Evolutionary conservation across 768 basidiomycete genomes (phyloP).

Genomic region (Boletus insuetus): DNA sequence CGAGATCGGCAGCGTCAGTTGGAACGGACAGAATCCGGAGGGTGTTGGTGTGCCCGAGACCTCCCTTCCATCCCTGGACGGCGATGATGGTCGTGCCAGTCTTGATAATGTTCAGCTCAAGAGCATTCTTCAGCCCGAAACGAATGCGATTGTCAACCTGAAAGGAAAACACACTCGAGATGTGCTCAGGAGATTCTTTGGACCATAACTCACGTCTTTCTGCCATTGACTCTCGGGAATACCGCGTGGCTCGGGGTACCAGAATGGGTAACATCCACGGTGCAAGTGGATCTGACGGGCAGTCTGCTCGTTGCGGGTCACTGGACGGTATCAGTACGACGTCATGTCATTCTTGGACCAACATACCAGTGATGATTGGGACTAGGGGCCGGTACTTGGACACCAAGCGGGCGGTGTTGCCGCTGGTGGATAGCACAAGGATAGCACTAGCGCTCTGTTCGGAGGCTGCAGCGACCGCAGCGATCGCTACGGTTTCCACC

Average conservation of each 20-base stretch:
- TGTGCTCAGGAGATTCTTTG: background rate
- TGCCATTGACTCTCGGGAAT: conserved; percentile 92
- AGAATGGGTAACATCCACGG: conserved; percentile 96
- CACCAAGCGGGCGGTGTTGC: conserved; percentile 91
- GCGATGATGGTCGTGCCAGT: conserved; percentile 89
- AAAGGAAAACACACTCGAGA: conserved; percentile 8
- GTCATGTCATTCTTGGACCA: background rate
- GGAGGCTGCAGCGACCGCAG: conserved; percentile 90
- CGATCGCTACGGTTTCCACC: conserved; percentile 93
- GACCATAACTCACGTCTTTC: conserved; percentile 68
- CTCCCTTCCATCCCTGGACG: conserved; percentile 99
- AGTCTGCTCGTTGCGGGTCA: conserved; percentile 95
- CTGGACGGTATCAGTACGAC: conserved; percentile 37
- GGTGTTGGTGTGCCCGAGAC: conserved; percentile 93
- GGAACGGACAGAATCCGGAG: conserved; percentile 82
- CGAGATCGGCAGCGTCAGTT: conserved; percentile 75
- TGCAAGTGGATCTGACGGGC: conserved; percentile 96
- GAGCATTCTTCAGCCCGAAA: conserved; percentile 81
- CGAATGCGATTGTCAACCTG: conserved; percentile 89
- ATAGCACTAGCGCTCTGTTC: conserved; percentile 96
- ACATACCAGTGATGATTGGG: conserved; percentile 90
- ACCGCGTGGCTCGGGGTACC: conserved; percentile 93
- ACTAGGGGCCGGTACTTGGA: conserved; percentile 94
- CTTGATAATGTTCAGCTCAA: conserved; percentile 82
- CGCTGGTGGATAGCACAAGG: conserved; percentile 93